Conservation (phyloP, 1,284 basidiomycete species). For the Microbotryum lychnidis-dioicae region DNA sequence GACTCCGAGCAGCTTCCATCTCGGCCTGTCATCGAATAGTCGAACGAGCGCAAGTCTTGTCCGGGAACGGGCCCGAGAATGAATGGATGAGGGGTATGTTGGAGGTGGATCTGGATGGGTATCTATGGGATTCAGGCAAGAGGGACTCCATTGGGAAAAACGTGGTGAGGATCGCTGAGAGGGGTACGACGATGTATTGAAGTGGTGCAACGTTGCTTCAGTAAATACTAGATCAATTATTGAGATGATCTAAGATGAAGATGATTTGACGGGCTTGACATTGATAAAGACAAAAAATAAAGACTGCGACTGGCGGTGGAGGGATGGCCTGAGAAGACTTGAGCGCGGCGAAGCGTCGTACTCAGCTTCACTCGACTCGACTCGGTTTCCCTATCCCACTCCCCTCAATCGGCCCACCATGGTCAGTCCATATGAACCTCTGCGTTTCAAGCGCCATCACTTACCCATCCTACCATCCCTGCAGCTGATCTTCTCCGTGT, state of each 20-base stretch:
- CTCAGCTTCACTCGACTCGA: too few relatives aligned
- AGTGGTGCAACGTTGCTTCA: not conserved
- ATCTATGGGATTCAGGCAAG: constrained; percentile 11
- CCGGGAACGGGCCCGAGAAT: constrained; percentile 16
- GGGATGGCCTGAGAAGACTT: too few relatives aligned
- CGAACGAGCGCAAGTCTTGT: constrained; percentile 48
- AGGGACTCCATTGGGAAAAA: constrained; percentile 1
- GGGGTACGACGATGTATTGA: constrained; percentile 23
- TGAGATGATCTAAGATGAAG: too few relatives aligned
- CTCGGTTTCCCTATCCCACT: too few relatives aligned
- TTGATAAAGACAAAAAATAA: too few relatives aligned
- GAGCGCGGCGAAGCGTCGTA: too few relatives aligned
- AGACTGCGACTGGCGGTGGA: too few relatives aligned
- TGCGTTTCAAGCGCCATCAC: too few relatives aligned
- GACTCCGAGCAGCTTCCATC: constrained; percentile 69
- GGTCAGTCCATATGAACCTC: too few relatives aligned
- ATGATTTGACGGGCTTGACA: too few relatives aligned
- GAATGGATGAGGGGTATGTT: constrained; percentile 29
- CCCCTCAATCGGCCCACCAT: too few relatives aligned
- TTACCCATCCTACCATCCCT: not conserved
- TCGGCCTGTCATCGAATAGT: constrained; percentile 64
- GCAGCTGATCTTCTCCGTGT: constrained; percentile 92
- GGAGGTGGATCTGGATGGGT: constrained; percentile 12
- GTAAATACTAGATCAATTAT: too few relatives aligned
- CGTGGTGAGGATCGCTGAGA: constrained; percentile 12